Percentiles rank a stretch among this genome's conserved stretches.
These are phyloP conservation scores for Candida morakotiae DNA, from an alignment of 805 yeast genomes.

Conservation along the genomic window DNA sequence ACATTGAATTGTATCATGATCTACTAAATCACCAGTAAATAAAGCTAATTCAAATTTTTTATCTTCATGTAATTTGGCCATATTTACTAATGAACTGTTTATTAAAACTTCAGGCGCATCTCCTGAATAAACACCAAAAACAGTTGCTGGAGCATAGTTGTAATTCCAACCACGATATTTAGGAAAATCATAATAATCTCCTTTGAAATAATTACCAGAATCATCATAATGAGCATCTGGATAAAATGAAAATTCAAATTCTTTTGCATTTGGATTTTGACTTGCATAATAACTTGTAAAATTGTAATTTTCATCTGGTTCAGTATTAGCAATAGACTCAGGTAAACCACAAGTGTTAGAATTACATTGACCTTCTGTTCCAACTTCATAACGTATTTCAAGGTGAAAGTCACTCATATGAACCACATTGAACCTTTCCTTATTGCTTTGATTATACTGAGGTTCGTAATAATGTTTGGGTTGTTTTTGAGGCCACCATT, in stretches of 20 bases:
- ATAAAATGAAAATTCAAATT: conserved; percentile 11
- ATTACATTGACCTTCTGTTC: conserved; percentile 54
- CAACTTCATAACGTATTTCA: conserved; percentile 49
- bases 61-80: conserved; percentile 10
- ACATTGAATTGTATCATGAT: conserved; percentile 53
- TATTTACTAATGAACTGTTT: conserved; percentile 46
- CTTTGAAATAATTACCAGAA: conserved; percentile 20
- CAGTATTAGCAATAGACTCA: conserved; percentile 34
- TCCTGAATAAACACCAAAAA: conserved; percentile 58
- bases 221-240: conserved; percentile 26
- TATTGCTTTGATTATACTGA: conserved; percentile 20
- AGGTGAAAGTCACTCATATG: conserved; percentile 69
- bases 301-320: conserved; percentile 22
- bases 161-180: conserved; percentile 18
- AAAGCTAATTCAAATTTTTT: conserved; percentile 53
- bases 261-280: conserved; percentile 8
- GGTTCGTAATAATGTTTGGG: conserved; percentile 23
- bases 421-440: conserved; percentile 48
- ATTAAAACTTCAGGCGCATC: conserved; percentile 65
- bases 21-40: conserved; percentile 71
- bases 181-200: conserved; percentile 30
- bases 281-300: conserved; percentile 22
- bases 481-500: conserved; percentile 34
- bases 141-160: conserved; percentile 46
- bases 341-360: conserved; percentile 57